Evolutionary conservation across 148 eudicot species (phyloP), one percentile per base, ranked within the genome.

Genomic region (Heliosperma pusillum): DNA sequence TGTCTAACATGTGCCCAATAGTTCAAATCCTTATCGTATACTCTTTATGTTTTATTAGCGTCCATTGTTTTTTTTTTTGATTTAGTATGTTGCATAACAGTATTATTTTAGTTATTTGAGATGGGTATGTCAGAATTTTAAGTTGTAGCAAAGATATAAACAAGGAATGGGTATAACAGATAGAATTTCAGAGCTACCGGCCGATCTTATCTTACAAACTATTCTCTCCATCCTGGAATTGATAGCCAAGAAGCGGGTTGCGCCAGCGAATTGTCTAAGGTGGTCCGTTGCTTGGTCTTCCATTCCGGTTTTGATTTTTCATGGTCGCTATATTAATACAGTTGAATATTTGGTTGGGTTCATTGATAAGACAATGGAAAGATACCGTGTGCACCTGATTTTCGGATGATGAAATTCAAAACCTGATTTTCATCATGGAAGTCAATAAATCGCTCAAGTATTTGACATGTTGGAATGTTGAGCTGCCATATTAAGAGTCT

Each of bases 221-320:
- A 69, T 69, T 47, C 33, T 69, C 19, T 45, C 33, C 12, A 13
- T 5, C 1, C 72, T n/a, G n/a, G n/a, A n/a, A n/a, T 69, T 13
- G 57, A 69, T 24, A 22, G n/a, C 16, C 21, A 69, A 69, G 72
- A 45, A 17, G 55, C 57, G n/a, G 4, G 57, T 69, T 57, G 72
- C n/a, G 33, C 57, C 22, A 24, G 10, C 20, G 10, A 22, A 6
- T 69, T 69, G 72, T 45, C 58, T 45, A 45, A 45, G 57, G 19
- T 69, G 72, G 72, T 45, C 45, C 21, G 58, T 5, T 13, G 72
- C 57, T 45, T 69, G 72, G 72, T 69, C 72, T 21, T 24, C 57
- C 10, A 13, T 69, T 1, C 30, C 72, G 19, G 72, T 69, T 45
- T 7, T 69, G 20, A 3, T 21, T 45, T 69, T 69, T 47, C 9